Conservation (phyloP, 345 rosid species). For the Eutrema japonicum region DNA sequence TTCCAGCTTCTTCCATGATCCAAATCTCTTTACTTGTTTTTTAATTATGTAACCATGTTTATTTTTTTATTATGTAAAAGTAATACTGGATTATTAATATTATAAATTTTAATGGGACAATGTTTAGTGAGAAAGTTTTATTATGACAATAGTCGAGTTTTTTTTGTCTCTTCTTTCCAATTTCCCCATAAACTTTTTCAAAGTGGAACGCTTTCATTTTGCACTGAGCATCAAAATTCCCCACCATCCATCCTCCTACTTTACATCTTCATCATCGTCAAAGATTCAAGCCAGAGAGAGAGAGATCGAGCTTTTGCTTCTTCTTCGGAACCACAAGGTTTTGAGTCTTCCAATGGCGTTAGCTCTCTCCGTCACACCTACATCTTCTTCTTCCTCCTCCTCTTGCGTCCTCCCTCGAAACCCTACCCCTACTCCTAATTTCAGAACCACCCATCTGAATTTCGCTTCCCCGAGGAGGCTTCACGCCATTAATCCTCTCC, state of each 20-base stretch:
- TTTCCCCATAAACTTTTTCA: conserved; percentile 16
- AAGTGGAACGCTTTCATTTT: conserved; percentile 25
- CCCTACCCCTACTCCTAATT: conserved; percentile 34
- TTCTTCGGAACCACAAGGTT: conserved; percentile 46
- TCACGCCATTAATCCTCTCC: conserved; percentile 24
- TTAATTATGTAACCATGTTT: too few relatives aligned
- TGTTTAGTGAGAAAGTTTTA: too few relatives aligned
- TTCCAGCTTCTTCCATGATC: conserved; percentile 76
- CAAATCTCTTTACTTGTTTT: too few relatives aligned
- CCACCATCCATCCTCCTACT: conserved; percentile 20
- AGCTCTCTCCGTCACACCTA: conserved; percentile 43
- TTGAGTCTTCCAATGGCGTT: conserved; percentile 34
- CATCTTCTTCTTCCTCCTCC: conserved; percentile 37
- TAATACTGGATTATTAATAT: too few relatives aligned
- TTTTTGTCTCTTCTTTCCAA: too few relatives aligned
- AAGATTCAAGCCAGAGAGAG: conserved; percentile 4
- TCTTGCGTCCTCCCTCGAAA: conserved; percentile 37
- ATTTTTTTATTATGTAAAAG: too few relatives aligned
- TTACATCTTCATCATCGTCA: conserved; percentile 27
- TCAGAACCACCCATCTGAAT: conserved; percentile 41
- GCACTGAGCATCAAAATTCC: conserved; percentile 31
- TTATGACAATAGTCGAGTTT: too few relatives aligned
- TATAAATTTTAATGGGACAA: too few relatives aligned
- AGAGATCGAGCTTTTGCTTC: conserved; percentile 5
- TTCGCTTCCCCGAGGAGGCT: conserved; percentile 31